Evolutionary conservation across 139 green algal species (phyloP), one percentile per base, ranked within the genome.

Genomic region (Coelastrella sp.): DNA sequence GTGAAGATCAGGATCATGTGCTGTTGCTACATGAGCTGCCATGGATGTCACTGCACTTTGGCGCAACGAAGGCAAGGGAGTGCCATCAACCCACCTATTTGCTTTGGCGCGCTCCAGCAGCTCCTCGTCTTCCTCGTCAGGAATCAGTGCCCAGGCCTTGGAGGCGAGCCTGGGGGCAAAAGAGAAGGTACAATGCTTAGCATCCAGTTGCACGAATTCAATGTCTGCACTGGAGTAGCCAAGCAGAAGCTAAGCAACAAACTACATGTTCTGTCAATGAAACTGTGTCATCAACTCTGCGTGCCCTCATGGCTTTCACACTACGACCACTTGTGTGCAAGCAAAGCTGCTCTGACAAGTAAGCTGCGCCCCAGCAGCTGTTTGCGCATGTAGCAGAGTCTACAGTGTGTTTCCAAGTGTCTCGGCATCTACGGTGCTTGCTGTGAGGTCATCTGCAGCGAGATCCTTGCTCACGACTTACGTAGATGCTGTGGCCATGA

Each of bases 111-210:
- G 94, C 87, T 93, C 89, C 14, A 97, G 73, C 78, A 97, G 85
- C 81, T 97, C 95, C 93, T 96, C 94, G 89, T 97, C 95, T 68
- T 97, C 95, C 85, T 97, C 95, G 70, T 97, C 95, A 5, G 95
- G 95, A 68, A 96, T 95, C 1, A 87, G 65, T 8, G 82, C 82
- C 82, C 65, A 87, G 27, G 82, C 82, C 56, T 86, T 75, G 8
- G 81, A 59, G 5, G 20, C 79, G 61, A 63, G 35, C 19, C 57
- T 63, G 61, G 25, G 20, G 57, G 15, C n/a, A 49, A 49, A 49
- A 49, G 1, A 3, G 35, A 49, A 49, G 35, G 3, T 5, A 49
- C 35, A 49, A 49, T 49, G 35, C 35, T 49, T 49, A 49, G 35
- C 35, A 49, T 49, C 35, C 35, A 49, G 35, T 49, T 49, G 3